Conservation (phyloP, 371 early-diverging fungal species). For the Lichtheimia ornata region DNA sequence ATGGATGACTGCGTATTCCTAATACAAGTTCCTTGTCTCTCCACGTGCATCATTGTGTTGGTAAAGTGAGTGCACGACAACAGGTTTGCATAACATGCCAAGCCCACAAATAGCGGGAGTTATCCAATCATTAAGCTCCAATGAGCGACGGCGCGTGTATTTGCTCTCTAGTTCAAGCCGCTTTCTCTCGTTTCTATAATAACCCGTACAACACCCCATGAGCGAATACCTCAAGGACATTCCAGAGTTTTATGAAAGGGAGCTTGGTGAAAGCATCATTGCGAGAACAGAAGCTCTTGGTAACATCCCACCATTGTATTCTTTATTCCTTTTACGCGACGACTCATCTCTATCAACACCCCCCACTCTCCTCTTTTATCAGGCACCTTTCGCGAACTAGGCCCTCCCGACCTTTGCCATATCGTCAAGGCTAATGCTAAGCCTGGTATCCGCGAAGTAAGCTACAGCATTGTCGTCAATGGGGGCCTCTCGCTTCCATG, state of each 20-base stretch:
- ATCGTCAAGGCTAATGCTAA: conserved; percentile 87
- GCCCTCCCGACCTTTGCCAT: conserved; percentile 96
- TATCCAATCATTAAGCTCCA: background rate
- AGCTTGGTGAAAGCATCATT: conserved; percentile 82
- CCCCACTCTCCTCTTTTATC: conserved; percentile 8
- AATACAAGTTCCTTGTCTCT: too few species aligned
- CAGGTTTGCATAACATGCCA: too few species aligned
- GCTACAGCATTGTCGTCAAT: background rate
- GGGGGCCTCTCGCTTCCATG: too few species aligned
- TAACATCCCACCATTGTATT: conserved; percentile 31
- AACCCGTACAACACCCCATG: conserved; percentile 19
- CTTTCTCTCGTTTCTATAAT: background rate
- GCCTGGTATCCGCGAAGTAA: conserved; percentile 78
- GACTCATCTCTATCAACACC: conserved; percentile 2
- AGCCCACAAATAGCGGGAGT: too few species aligned
- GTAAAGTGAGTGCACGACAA: too few species aligned
- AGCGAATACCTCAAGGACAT: conserved; percentile 71
- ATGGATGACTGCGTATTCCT: too few species aligned
- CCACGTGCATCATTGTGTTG: too few species aligned
- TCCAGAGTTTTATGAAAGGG: conserved; percentile 93
- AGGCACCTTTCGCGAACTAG: conserved; percentile 90
- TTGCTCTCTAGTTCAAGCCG: background rate
- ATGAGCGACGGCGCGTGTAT: background rate
- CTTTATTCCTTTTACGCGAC: background rate
- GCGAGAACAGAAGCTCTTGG: conserved; percentile 90